Evolutionary conservation across 805 yeast genomes (phyloP).

Genomic region (Ogataea methylovora): DNA sequence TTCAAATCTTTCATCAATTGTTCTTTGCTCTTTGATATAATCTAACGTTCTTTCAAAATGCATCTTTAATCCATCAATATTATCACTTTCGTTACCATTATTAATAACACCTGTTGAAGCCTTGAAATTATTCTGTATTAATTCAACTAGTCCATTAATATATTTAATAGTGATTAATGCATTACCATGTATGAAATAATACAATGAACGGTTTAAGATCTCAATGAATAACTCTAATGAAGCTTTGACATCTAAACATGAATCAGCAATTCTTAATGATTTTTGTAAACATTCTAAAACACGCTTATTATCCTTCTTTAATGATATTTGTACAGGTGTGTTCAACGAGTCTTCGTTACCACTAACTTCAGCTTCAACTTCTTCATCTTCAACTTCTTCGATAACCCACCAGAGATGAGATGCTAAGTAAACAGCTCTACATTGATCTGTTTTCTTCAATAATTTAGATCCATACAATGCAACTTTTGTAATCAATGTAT

Average conservation of each 20-base stretch:
- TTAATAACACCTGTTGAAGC: conserved; percentile 13
- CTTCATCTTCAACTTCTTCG: conserved; percentile 32
- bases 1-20: conserved; percentile 60
- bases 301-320: conserved; percentile 46
- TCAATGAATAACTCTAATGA: conserved; percentile 83
- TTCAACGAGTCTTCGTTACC: conserved; percentile 4
- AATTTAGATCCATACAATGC: conserved; percentile 85
- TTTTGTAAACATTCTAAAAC: conserved; percentile 89
- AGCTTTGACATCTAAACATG: conserved; percentile 75
- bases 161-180: conserved; percentile 62
- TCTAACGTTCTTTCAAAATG: conserved; percentile 68
- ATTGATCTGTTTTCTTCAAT: conserved; percentile 88
- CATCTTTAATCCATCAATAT: conserved; percentile 30
- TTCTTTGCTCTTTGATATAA: conserved; percentile 63
- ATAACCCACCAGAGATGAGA: conserved; percentile 94
- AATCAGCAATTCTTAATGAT: conserved; percentile 83
- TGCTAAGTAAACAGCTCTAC: conserved; percentile 81
- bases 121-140: conserved; percentile 60
- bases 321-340: conserved; percentile 15
- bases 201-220: conserved; percentile 77
- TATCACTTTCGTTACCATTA: neutral
- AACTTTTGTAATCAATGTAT: conserved; percentile 72
- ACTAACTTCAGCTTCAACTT: conserved; percentile 33
- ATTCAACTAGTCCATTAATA: conserved; percentile 78
- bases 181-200: conserved; percentile 79